Conservation (phyloP, 1,139 yeast genomes). For the Suhomyces atakaporum region DNA sequence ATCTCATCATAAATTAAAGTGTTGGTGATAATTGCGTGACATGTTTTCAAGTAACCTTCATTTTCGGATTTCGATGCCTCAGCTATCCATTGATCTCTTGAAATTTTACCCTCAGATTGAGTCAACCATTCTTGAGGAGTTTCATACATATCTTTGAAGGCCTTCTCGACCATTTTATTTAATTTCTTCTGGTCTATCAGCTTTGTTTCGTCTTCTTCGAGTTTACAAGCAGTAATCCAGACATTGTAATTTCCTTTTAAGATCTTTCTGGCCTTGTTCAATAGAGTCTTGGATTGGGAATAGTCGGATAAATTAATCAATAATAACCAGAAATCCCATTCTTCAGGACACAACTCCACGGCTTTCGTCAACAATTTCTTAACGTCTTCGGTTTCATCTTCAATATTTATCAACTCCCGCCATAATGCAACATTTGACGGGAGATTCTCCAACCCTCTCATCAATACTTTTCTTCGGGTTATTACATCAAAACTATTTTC, state of each 20-base stretch:
- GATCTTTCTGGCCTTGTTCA: conserved; percentile 61
- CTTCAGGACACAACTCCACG: conserved; percentile 63
- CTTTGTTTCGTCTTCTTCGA: conserved; percentile 61
- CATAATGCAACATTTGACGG: conserved; percentile 55
- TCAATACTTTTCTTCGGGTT: conserved; percentile 57
- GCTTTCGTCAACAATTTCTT: conserved; percentile 65
- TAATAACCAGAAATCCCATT: conserved; percentile 65
- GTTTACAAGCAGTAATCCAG: conserved; percentile 71
- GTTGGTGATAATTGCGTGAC: conserved; percentile 39
- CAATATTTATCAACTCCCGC: conserved; percentile 53
- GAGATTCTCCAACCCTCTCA: conserved; percentile 58
- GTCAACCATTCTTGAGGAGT: conserved; percentile 6
- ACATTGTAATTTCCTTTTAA: conserved; percentile 54
- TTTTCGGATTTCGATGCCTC: conserved; percentile 41
- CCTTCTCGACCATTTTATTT: conserved; percentile 51
- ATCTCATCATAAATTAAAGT: conserved; percentile 21
- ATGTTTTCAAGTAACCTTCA: conserved; percentile 37
- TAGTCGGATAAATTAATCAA: conserved; percentile 47
- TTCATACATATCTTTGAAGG: conserved; percentile 40
- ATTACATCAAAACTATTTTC: conserved; percentile 52
- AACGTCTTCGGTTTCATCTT: conserved; percentile 46
- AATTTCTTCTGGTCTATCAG: conserved; percentile 37
- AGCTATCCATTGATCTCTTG: conserved; percentile 46
- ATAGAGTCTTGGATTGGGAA: conserved; percentile 51
- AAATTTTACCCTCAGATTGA: conserved; percentile 7